Evolutionary conservation across 2,329 filamentous ascomycete genomes (phyloP).

Genomic region (Aspergillus transmontanensis): DNA sequence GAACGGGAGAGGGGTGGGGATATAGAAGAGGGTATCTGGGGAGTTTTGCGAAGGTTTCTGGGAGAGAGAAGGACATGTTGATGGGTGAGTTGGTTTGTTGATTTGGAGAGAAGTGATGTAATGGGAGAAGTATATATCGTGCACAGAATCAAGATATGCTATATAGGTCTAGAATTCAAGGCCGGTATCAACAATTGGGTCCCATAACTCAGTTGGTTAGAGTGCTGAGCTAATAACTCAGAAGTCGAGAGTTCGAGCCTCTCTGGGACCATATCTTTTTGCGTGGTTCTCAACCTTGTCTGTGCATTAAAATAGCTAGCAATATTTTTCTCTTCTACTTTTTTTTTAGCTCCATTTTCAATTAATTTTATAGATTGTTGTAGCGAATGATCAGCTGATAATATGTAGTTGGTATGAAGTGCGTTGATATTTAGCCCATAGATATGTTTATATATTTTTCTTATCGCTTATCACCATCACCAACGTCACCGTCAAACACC

Average conservation of each 20-base stretch:
- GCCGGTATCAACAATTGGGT: not conserved
- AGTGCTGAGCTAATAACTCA: constrained; percentile 8
- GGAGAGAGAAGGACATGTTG: constrained; percentile 23
- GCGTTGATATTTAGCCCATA: not conserved
- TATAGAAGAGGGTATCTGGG: constrained; percentile 34
- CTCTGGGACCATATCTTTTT: not conserved
- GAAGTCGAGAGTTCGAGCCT: constrained; percentile 10
- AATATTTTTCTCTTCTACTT: not conserved
- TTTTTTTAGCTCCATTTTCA: not conserved
- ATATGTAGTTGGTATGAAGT: no score
- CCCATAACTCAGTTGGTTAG: constrained; percentile 6
- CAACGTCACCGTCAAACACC: not conserved
- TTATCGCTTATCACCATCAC: not conserved
- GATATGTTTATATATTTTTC: not conserved
- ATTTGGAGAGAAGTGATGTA: constrained; percentile 1
- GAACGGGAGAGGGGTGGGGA: constrained; percentile 33
- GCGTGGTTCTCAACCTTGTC: not conserved
- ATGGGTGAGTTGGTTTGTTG: not conserved
- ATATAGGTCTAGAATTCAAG: not conserved
- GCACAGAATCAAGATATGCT: no score
- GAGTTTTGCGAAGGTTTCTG: constrained; percentile 29
- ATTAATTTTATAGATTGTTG: no score
- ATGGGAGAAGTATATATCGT: not conserved
- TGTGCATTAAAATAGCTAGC: no score
- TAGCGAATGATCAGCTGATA: no score